Percentiles rank a stretch among this genome's conserved stretches.
Evolutionary conservation across 1,139 yeast genomes (phyloP).

Genomic region (Hyphopichia fennica): DNA sequence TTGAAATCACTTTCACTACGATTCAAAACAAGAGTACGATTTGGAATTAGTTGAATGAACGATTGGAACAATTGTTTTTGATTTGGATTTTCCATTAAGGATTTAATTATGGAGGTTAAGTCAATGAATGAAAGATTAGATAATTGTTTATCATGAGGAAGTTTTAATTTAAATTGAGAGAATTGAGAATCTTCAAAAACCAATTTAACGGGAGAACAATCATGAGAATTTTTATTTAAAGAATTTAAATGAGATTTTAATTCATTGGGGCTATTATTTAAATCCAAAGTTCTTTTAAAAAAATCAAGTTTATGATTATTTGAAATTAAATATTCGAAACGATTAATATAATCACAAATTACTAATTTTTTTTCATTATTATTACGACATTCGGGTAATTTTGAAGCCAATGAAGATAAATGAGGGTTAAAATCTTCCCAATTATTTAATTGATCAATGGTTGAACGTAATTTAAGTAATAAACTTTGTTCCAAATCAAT

Average conservation of each 20-base stretch:
- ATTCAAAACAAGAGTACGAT: constrained; percentile 6
- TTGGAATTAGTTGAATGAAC: constrained; percentile 9
- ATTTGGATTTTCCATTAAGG: neutral
- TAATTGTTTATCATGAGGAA: neutral
- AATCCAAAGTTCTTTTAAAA: constrained; percentile 10
- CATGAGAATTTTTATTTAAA: neutral
- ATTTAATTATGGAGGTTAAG: neutral
- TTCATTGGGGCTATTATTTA: constrained; percentile 8
- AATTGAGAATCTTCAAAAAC: neutral
- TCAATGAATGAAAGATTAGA: constrained; percentile 2
- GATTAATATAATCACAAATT: constrained; percentile 8
- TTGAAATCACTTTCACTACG: constrained; percentile 13
- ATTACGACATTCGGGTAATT: neutral
- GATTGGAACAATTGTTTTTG: neutral
- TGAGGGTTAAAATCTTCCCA: neutral
- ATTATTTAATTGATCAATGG: constrained; percentile 1
- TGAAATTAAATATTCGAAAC: constrained; percentile 14
- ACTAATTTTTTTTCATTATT: constrained; percentile 5
- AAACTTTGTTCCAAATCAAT: neutral
- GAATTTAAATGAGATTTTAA: constrained; percentile 10
- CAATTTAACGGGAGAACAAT: constrained; percentile 1
- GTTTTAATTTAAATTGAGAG: neutral
- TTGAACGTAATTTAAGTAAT: neutral
- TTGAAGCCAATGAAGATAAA: neutral
- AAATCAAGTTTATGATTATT: constrained; percentile 16